Percentiles rank a stretch among this genome's conserved stretches.
Evolutionary conservation across 257 asterid genomes (phyloP).

Genomic region (Penstemon davidsonii): DNA sequence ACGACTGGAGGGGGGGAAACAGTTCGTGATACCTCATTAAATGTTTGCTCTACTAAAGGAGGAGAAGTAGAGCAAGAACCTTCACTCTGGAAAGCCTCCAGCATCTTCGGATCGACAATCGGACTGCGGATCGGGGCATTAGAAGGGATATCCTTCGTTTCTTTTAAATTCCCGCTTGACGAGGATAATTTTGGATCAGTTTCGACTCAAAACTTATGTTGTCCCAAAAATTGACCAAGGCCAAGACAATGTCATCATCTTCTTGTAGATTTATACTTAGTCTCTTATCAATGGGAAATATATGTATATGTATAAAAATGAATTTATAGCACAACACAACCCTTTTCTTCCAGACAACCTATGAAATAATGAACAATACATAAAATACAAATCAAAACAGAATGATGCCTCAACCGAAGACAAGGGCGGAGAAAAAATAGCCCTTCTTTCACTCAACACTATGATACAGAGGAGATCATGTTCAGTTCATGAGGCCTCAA

Average conservation of each 20-base stretch:
- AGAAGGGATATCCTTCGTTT: no score
- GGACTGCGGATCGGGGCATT: no score
- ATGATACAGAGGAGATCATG: conserved; percentile 54
- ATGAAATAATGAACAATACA: conserved; percentile 26
- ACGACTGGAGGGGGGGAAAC: no score
- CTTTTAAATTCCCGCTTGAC: no score
- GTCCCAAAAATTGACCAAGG: background rate
- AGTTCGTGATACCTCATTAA: no score
- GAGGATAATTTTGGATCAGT: no score
- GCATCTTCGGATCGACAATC: no score
- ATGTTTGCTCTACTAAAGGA: no score
- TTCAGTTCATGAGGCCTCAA: conserved; percentile 85
- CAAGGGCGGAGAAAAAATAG: conserved; percentile 60
- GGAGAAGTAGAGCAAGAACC: no score
- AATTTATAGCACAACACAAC: background rate
- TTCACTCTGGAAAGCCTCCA: no score
- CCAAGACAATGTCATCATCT: background rate
- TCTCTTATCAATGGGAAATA: background rate
- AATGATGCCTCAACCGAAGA: conserved; percentile 41
- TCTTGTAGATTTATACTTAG: background rate
- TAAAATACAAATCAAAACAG: conserved; percentile 31
- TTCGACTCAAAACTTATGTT: background rate
- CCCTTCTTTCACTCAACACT: conserved; percentile 59
- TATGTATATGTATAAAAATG: background rate
- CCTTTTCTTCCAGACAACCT: background rate